Percentiles rank a stretch among this genome's conserved stretches.
Conservation (phyloP, 2,329 filamentous ascomycete species). For the Neopestalotiopsis sp. region DNA sequence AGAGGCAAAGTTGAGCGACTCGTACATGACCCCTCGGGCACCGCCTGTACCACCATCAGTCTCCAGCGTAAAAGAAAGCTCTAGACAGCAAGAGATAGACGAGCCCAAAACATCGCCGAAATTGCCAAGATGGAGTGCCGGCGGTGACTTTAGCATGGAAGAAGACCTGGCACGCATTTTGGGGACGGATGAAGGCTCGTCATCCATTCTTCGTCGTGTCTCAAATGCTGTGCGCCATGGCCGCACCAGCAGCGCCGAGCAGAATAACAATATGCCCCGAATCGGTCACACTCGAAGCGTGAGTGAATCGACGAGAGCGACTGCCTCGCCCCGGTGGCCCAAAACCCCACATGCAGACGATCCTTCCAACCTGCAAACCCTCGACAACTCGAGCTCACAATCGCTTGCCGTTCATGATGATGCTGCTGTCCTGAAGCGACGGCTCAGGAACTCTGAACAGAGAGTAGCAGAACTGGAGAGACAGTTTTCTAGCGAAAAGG, state of each 20-base stretch:
- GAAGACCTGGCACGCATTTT: slow-evolving; percentile 93
- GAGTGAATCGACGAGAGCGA: slow-evolving; percentile 69
- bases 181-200: slow-evolving; percentile 75
- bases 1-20: slow-evolving; percentile 52
- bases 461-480: slow-evolving; percentile 84
- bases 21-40: slow-evolving; percentile 63
- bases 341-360: slow-evolving; percentile 69
- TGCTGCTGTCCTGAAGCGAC: slow-evolving; percentile 70
- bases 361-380: slow-evolving; percentile 48
- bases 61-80: slow-evolving; percentile 51
- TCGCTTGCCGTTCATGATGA: slow-evolving; percentile 68
- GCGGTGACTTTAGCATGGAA: slow-evolving; percentile 90
- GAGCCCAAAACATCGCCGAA: slow-evolving; percentile 65
- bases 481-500: slow-evolving; percentile 71
- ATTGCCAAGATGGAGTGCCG: slow-evolving; percentile 75
- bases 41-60: slow-evolving; percentile 58
- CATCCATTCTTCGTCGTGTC: slow-evolving; percentile 83
- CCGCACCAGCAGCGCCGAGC: slow-evolving; percentile 80
- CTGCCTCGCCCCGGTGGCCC: slow-evolving; percentile 72
- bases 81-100: slow-evolving; percentile 42
- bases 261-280: slow-evolving; percentile 47
- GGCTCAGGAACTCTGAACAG: slow-evolving; percentile 81
- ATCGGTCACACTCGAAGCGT: slow-evolving; percentile 64
- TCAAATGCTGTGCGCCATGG: slow-evolving; percentile 95
- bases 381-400: slow-evolving; percentile 75